Base-by-base conservation (phyloP, 768 basidiomycete species). In the Paxillus ammoniavirescens region DNA sequence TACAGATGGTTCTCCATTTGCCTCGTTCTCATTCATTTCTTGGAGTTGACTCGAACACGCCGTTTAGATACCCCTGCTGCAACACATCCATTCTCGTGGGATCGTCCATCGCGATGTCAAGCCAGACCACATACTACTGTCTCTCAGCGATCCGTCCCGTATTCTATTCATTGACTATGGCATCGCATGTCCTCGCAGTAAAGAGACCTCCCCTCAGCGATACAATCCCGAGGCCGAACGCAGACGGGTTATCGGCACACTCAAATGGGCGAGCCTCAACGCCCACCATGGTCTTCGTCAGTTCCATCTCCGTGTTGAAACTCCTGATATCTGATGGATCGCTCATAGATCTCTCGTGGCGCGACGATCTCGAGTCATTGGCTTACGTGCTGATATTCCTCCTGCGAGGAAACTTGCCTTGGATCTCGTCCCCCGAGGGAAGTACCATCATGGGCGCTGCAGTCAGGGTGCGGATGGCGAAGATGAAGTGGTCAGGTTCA, bases 91-190 rank as follows among this genome's bases (percentile, higher is more conserved):
- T 10, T 47, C 46, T 4, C 31, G 21, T n/a, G 63, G 63, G n/a
- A 65, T 73, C 14, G 61, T 71, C 28, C 72, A 74, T 59, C 65
- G 73, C 28, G 72, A 73, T 52, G 68, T 75, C 56, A 72, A 72
- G 45, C 71, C 72, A 7, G 65, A 61, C 4, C 73, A 74, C 57
- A 61, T 74, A n/a, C 65, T 72, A 48, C 59, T 50, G 33, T 58
- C 61, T 30, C 58, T 59, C 21, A 51, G 52, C 23, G 63, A 71
- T 48, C 43, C 60, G 36, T 62, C 61, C 9, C 56, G n/a, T 44
- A 55, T 74, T 52, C 52, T 55, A 30, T 55, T 73, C 42, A 63
- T 71, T 52, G 70, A 73, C 52, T 71, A 70, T 55, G 69, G 68
- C 28, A 64, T 71, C 46, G 58, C 72, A 21, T 53, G 12, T 15